Percentiles rank a stretch among this genome's conserved stretches.
Conservation (phyloP, 768 basidiomycete species). For the Phylloporus sp. region DNA sequence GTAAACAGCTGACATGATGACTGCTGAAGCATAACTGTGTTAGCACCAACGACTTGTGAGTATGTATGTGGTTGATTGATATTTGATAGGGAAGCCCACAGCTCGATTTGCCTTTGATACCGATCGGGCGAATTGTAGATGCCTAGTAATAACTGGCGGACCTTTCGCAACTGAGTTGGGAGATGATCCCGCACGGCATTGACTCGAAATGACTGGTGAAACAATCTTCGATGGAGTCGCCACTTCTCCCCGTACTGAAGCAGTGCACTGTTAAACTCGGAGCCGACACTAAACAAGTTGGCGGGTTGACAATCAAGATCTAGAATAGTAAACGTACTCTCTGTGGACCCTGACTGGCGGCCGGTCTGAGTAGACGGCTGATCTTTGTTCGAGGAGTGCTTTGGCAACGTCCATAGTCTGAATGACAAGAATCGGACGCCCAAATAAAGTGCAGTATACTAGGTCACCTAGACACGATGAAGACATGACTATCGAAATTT, state of each 20-base stretch:
- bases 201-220: slow-evolving; percentile 33
- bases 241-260: slow-evolving; percentile 36
- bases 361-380: slow-evolving; percentile 29
- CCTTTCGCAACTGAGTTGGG: slow-evolving; percentile 31
- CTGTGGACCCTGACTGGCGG: too few relatives aligned
- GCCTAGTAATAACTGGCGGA: slow-evolving; percentile 25
- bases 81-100: too few relatives aligned
- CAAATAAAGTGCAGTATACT: slow-evolving; percentile 23
- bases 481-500: neutral
- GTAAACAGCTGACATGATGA: slow-evolving; percentile 30
- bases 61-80: too few relatives aligned
- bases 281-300: too few relatives aligned
- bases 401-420: slow-evolving; percentile 22
- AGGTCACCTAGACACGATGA: slow-evolving; percentile 20
- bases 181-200: slow-evolving; percentile 23
- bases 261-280: slow-evolving; percentile 32
- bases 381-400: slow-evolving; percentile 25
- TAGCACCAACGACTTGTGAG: too few relatives aligned
- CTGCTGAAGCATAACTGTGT: slow-evolving; percentile 24
- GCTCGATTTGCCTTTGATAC: too few relatives aligned
- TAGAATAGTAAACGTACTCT: too few relatives aligned
- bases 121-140: too few relatives aligned
- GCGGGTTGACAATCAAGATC: too few relatives aligned
- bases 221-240: slow-evolving; percentile 32
- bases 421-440: slow-evolving; percentile 24